Evolutionary conservation across 768 basidiomycete species (phyloP), one percentile per base, ranked within the genome.

Genomic region (Mycena chlorophos): DNA sequence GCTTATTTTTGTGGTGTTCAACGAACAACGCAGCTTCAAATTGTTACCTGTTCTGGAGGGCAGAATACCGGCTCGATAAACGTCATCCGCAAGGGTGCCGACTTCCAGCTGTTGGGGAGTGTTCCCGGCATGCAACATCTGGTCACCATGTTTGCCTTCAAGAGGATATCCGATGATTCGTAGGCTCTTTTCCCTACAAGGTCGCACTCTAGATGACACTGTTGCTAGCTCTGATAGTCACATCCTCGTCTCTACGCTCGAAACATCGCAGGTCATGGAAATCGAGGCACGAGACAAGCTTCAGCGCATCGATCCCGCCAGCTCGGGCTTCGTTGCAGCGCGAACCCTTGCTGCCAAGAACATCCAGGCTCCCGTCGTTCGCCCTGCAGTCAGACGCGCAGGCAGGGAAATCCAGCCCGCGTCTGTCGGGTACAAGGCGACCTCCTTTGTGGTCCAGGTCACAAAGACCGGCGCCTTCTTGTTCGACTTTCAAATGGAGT

Each of bases 11-110:
- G 40, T 14, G 13, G 13, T 42, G 20, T n/a, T 58, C 34, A 17
- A 42, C 3, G 6, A 20, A n/a, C 17, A 34, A 28, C 28, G 1
- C 59, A 94, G 89, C 77, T 75, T n/a, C 86, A 89, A 68, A 81
- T 95, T 38, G 83, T 96, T 3, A 91, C 92, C 1, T 91, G 90
- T 63, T 94, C 91, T 3, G 94, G 94, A 4, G 88, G 84, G 2
- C 78, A 78, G 47, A 91, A 84, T 58, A 82, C 84, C 2, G 94
- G 94, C 2, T 85, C 87, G 10, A 64, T 97, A 16, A 86, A 88
- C 46, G 70, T 94, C 27, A 78, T 97, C 19, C 78, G 90, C 57
- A 90, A 85, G 53, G 94, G 94, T 2, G 90, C 91, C 5, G 88
- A 91, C 61, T 87, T 93, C 66, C 76, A 82, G 52, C 86, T 88